Conservation (phyloP, 768 basidiomycete species). For the Jaapia argillacea region DNA sequence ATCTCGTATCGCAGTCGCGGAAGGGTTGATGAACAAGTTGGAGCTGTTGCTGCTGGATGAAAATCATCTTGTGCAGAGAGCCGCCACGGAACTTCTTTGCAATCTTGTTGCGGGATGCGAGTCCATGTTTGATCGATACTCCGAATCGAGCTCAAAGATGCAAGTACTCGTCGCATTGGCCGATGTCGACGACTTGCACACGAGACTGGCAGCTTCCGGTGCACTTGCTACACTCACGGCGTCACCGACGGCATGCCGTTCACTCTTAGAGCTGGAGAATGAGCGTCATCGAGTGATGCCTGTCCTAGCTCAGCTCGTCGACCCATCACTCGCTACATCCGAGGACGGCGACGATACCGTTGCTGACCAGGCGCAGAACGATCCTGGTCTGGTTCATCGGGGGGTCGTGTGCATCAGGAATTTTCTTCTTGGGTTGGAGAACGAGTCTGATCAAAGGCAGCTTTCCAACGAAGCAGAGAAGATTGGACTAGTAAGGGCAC, state of each 20-base stretch:
- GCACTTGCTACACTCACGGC: conserved; percentile 75
- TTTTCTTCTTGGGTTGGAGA: conserved; percentile 38
- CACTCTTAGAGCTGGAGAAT: conserved; percentile 52
- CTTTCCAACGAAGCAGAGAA: conserved; percentile 43
- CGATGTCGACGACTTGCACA: conserved; percentile 77
- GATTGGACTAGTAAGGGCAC: conserved; percentile 40
- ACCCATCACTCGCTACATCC: conserved; percentile 34
- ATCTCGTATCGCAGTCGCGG: conserved; percentile 50
- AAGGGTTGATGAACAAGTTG: conserved; percentile 51
- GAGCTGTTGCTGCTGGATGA: conserved; percentile 78
- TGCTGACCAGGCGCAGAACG: conserved; percentile 15
- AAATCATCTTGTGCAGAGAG: conserved; percentile 72
- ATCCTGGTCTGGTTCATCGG: conserved; percentile 61
- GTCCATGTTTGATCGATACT: conserved; percentile 64
- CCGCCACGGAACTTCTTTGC: conserved; percentile 85
- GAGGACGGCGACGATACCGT: conserved; percentile 27
- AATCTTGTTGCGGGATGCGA: conserved; percentile 81
- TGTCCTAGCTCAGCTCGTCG: conserved; percentile 58
- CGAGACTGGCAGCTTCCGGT: conserved; percentile 84
- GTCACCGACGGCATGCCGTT: conserved; percentile 46
- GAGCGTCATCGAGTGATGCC: conserved; percentile 56
- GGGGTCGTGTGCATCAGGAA: conserved; percentile 70
- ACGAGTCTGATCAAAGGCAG: conserved; percentile 25
- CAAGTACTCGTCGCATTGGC: conserved; percentile 79
- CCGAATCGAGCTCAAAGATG: conserved; percentile 52